Base-by-base conservation (phyloP, 192 early-diverging fungal species). In the Coemansia sp. region DNA sequence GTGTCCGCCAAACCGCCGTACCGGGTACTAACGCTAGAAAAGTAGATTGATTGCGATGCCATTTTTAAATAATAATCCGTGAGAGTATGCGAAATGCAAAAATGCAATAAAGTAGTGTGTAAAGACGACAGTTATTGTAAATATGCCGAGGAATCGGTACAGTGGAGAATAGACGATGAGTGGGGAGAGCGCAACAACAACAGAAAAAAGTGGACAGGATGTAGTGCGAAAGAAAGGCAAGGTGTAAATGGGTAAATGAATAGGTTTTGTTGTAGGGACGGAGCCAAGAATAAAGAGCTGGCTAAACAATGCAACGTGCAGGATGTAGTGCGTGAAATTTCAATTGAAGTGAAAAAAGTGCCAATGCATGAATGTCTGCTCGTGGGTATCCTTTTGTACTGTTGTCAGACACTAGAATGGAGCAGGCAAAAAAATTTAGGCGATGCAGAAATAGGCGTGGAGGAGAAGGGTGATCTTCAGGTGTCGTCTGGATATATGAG, bases 11-110 rank as follows among this genome's bases (percentile, higher is more conserved):
- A 56, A 11, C 64, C 63, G 39, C 62, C 65, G 27, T 71, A 62
- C 57, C 55, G 58, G 23, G 65, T 61, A 65, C 62, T 71, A 48
- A 74, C 45, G 25, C 23, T 68, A 7, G 77, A 71, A 29, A 71
- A 19, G 43, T 67, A 65, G 26, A 71, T 48, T 12, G 59, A 50
- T 16, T 45, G 56, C 25, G 61, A 59, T 5, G 64, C 56, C 72
- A 74, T 73, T 55, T 55, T 55, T 29, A 11, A 11, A 23, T 12
- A 21, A 26, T 53, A 49, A 45, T 35, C 29, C 39, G 50, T 11
- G 35, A 31, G 43, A 55, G 26, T 5, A 35, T 31, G 29, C 29
- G 6, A 26, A 56, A 19, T 57, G 54, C 8, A 53, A 60, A 29
- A 48, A 60, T 60, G 59, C 19, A 27, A 43, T 6, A 21, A n/a